Evolutionary conservation across 2,329 filamentous ascomycete species (phyloP).

Genomic region (Fusarium drepaniforme): DNA sequence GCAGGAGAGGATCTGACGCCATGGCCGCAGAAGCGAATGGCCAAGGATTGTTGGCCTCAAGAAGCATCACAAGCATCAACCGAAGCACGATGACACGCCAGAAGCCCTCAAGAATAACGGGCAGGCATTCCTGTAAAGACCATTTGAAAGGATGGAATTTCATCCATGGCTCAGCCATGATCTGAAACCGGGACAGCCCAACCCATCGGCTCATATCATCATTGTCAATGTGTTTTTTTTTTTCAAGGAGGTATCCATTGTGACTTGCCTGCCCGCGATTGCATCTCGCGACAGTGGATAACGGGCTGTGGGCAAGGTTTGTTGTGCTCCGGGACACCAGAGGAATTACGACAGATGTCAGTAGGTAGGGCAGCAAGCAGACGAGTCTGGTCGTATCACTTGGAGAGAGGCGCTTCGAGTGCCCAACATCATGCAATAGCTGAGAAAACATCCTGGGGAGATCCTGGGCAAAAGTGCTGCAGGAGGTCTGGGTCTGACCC

Average conservation of each 20-base stretch:
- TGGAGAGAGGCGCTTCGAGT: constrained; percentile 1
- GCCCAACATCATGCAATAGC: constrained; percentile 10
- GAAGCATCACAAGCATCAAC: neutral
- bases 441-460: neutral
- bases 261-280: neutral
- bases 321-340: neutral
- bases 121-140: neutral
- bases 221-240: neutral
- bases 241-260: neutral
- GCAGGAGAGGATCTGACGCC: neutral
- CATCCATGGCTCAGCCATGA: neutral
- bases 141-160: neutral
- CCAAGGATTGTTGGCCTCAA: neutral
- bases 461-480: constrained; percentile 6
- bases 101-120: neutral
- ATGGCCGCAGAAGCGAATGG: neutral
- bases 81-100: neutral
- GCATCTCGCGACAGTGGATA: neutral
- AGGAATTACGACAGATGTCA: neutral
- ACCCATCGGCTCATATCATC: neutral
- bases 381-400: constrained; percentile 4
- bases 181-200: neutral
- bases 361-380: neutral
- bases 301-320: neutral
- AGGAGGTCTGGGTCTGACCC: constrained; percentile 13